phyloP scores from a whole-genome alignment of 192 early-diverging fungal species.

The Coemansia sp. region DNA sequence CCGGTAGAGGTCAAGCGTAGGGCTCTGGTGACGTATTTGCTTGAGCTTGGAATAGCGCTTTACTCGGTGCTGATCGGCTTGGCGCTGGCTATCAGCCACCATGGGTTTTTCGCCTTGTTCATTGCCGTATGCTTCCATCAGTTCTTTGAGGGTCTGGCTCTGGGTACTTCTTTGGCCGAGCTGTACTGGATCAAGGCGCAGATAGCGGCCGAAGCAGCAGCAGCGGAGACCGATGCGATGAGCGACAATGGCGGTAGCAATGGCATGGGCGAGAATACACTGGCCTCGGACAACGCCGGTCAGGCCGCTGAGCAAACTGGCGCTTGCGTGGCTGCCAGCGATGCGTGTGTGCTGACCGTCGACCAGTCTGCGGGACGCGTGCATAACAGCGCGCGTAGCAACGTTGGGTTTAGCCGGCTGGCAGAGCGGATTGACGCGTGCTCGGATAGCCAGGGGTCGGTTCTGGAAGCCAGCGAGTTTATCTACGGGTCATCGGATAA shows the following conservation, averaged over 20 bases:
- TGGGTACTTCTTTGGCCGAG: constrained; percentile 68
- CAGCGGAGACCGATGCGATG: not conserved
- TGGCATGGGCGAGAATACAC: not conserved
- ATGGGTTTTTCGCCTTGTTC: constrained; percentile 58
- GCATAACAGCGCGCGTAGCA: not conserved
- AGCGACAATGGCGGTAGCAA: not conserved
- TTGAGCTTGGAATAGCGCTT: constrained; percentile 71
- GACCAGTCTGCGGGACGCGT: not conserved
- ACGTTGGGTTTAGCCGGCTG: not conserved
- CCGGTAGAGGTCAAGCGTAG: constrained; percentile 26
- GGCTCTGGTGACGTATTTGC: constrained; percentile 59
- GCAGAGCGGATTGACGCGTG: not conserved
- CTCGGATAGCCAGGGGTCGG: not conserved
- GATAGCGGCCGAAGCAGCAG: constrained; percentile 9
- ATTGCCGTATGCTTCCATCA: constrained; percentile 69
- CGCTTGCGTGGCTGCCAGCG: not conserved
- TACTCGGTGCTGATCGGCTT: constrained; percentile 75
- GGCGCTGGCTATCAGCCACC: constrained; percentile 49
- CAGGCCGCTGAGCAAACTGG: not conserved
- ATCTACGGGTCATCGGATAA: constrained; percentile 11
- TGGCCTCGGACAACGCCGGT: not conserved
- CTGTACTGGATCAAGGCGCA: constrained; percentile 53
- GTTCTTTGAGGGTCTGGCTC: constrained; percentile 71
- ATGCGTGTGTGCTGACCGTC: not conserved
- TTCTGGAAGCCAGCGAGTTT: constrained; percentile 15